phyloP scores from a whole-genome alignment of 2,329 filamentous ascomycete species.

The Cephalotrichum gorgonifer region DNA sequence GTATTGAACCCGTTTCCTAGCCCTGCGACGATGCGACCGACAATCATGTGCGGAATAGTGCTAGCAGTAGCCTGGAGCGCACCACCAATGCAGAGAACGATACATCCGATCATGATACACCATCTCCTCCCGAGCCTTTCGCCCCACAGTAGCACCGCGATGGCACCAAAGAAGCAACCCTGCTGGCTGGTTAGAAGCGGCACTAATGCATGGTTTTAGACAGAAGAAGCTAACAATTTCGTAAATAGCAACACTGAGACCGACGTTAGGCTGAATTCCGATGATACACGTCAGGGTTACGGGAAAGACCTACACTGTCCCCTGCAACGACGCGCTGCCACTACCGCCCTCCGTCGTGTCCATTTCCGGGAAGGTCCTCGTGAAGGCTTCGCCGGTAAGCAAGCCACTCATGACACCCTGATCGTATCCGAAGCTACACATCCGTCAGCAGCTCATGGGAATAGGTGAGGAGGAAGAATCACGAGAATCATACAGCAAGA shows the following conservation, averaged over 20 bases:
- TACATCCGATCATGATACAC: slow-evolving; percentile 20
- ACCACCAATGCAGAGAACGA: slow-evolving; percentile 4
- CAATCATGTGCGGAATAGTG: slow-evolving; percentile 7
- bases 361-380: slow-evolving; percentile 10
- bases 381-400: slow-evolving; percentile 21
- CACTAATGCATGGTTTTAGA: too few relatives aligned
- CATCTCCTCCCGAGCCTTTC: slow-evolving; percentile 10
- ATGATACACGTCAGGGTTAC: slow-evolving; percentile 22
- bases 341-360: slow-evolving; percentile 23
- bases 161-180: slow-evolving; percentile 11
- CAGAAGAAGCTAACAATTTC: background rate
- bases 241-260: background rate
- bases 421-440: slow-evolving; percentile 17
- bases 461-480: background rate
- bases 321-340: slow-evolving; percentile 29
- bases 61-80: background rate
- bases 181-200: background rate
- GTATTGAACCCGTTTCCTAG: slow-evolving; percentile 37
- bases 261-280: background rate
- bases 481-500: slow-evolving; percentile 16
- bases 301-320: slow-evolving; percentile 19
- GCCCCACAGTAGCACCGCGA: slow-evolving; percentile 27
- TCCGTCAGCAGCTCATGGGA: background rate
- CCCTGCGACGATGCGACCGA: slow-evolving; percentile 27
- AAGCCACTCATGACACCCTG: slow-evolving; percentile 22